phyloP scores from a whole-genome alignment of 2,329 filamentous ascomycete genomes.

The Trichoderma citrinoviride region DNA sequence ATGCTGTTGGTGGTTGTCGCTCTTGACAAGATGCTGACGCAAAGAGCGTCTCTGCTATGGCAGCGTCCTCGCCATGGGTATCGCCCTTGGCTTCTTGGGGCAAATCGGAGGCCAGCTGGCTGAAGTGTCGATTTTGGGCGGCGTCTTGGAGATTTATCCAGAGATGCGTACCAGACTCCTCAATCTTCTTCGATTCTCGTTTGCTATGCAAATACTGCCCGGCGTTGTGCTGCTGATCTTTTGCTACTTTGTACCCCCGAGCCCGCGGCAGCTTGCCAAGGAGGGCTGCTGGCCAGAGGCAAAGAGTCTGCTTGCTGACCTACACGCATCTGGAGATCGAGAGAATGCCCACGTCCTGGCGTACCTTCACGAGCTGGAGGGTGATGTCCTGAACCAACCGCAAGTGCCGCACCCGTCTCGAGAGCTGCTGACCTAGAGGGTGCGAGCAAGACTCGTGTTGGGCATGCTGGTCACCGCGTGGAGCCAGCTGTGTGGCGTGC shows the following conservation, averaged over 20 bases:
- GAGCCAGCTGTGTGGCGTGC: conserved; percentile 60
- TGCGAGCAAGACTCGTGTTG: conserved; percentile 46
- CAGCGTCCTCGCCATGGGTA: conserved; percentile 40
- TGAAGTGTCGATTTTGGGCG: conserved; percentile 50
- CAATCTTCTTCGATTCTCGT: conserved; percentile 56
- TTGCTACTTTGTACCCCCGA: conserved; percentile 58
- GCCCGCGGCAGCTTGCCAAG: conserved; percentile 67
- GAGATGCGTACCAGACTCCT: conserved; percentile 45
- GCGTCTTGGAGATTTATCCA: conserved; percentile 36
- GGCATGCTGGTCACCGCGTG: conserved; percentile 59
- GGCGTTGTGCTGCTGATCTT: conserved; percentile 54
- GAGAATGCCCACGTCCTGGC: conserved; percentile 60
- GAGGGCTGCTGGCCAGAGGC: conserved; percentile 67
- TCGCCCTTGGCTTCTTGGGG: conserved; percentile 67
- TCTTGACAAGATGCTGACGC: not conserved
- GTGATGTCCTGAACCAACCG: conserved; percentile 53
- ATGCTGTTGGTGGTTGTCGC: not conserved
- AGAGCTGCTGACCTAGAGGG: conserved; percentile 49
- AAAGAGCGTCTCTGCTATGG: too few relatives aligned
- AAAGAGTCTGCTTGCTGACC: conserved; percentile 52
- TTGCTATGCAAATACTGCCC: conserved; percentile 59
- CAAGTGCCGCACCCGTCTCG: conserved; percentile 45
- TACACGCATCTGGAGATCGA: conserved; percentile 57
- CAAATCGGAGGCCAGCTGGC: conserved; percentile 68
- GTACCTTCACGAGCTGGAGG: conserved; percentile 60